Percentiles rank a stretch among this genome's conserved stretches.
Conservation (phyloP, 345 rosid genomes). For the Combretum micranthum region DNA sequence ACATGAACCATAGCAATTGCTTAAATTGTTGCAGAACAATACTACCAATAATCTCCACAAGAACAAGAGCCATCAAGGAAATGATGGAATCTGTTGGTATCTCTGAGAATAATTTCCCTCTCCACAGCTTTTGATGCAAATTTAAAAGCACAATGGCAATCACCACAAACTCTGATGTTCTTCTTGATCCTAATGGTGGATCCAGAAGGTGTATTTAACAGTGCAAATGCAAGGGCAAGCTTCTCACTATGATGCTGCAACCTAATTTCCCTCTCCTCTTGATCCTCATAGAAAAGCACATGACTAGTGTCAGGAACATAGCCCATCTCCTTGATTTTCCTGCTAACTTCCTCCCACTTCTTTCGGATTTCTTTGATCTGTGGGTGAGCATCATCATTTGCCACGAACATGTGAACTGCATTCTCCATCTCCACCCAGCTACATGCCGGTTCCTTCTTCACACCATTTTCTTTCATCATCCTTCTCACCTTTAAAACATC, state of each 20-base stretch:
- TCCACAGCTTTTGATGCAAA: slow-evolving; percentile 40
- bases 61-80: slow-evolving; percentile 52
- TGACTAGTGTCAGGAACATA: slow-evolving; percentile 54
- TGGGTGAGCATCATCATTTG: slow-evolving; percentile 54
- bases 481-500: slow-evolving; percentile 54
- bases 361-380: slow-evolving; percentile 39
- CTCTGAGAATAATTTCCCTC: slow-evolving; percentile 57
- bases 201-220: slow-evolving; percentile 47
- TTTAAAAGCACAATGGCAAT: slow-evolving; percentile 63
- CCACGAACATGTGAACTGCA: slow-evolving; percentile 47
- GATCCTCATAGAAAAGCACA: slow-evolving; percentile 44
- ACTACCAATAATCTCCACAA: slow-evolving; percentile 61
- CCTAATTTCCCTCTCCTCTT: slow-evolving; percentile 51
- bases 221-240: slow-evolving; percentile 70
- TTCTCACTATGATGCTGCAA: slow-evolving; percentile 67
- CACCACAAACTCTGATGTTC: slow-evolving; percentile 63
- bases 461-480: slow-evolving; percentile 44
- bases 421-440: slow-evolving; percentile 67
- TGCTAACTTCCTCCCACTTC: slow-evolving; percentile 40
- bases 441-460: slow-evolving; percentile 58
- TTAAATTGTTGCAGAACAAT: background rate
- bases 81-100: slow-evolving; percentile 65
- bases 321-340: slow-evolving; percentile 54
- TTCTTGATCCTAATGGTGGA: slow-evolving; percentile 55
- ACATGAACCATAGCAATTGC: background rate